Percentiles rank a stretch among this genome's conserved stretches.
These are phyloP conservation scores for Hyaloscypha bicolor DNA, from an alignment of 495 filamentous ascomycete genomes.

Conservation along the genomic window DNA sequence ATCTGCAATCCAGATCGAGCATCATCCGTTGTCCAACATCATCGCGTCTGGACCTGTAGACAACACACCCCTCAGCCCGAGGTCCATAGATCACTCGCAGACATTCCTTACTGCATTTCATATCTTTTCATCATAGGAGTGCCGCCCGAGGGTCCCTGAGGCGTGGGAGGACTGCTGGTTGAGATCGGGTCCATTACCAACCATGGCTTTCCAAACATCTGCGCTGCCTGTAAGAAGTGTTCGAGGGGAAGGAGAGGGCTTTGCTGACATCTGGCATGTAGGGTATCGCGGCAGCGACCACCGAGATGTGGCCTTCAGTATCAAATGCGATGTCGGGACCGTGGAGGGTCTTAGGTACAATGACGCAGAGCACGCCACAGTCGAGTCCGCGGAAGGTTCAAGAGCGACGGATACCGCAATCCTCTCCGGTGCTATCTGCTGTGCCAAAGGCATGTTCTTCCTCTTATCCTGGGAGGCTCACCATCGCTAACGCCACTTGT, in stretches of 20 bases:
- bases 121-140: neutral
- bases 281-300: slow-evolving; percentile 51
- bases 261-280: slow-evolving; percentile 26
- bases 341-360: slow-evolving; percentile 36
- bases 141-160: neutral
- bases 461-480: neutral
- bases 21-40: neutral
- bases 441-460: slow-evolving; percentile 11
- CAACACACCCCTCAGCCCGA: slow-evolving; percentile 1
- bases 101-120: slow-evolving; percentile 18
- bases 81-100: neutral
- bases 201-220: slow-evolving; percentile 47
- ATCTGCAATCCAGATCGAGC: neutral
- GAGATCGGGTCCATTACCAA: slow-evolving; percentile 2
- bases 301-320: slow-evolving; percentile 59
- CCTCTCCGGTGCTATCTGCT: slow-evolving; percentile 4
- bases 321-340: slow-evolving; percentile 48
- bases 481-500: slow-evolving; percentile 15
- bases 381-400: slow-evolving; percentile 16
- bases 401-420: slow-evolving; percentile 12
- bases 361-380: slow-evolving; percentile 18
- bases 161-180: slow-evolving; percentile 6
- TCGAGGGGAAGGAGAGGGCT: neutral
- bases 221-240: slow-evolving; percentile 42
- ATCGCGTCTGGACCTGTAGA: neutral